These are phyloP conservation scores for baker's yeast (Saccharomyces cerevisiae) DNA, from an alignment of 805 yeast species.

Conservation along the genomic window DNA sequence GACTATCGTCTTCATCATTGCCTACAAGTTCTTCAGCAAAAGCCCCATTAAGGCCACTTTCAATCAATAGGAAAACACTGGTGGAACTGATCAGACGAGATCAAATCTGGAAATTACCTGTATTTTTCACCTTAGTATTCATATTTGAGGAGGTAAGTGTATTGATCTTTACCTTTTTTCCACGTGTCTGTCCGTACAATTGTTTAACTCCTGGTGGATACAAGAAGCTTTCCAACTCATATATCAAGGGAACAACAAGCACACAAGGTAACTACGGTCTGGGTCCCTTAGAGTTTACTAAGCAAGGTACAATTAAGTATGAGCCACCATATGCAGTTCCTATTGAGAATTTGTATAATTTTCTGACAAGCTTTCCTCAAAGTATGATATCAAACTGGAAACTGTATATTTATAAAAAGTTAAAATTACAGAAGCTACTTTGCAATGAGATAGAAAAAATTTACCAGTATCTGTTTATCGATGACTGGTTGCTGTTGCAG, in stretches of 20 bases:
- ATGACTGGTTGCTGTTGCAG: constrained; percentile 24
- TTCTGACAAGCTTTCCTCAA: constrained; percentile 31
- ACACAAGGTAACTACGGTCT: neutral
- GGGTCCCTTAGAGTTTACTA: neutral
- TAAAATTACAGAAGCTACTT: constrained; percentile 33
- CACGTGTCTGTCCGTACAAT: constrained; percentile 51
- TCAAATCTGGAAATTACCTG: constrained; percentile 43
- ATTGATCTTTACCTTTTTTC: constrained; percentile 42
- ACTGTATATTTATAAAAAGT: constrained; percentile 34
- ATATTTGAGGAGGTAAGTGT: constrained; percentile 51
- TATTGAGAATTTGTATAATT: constrained; percentile 30
- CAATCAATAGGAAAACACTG: constrained; percentile 38
- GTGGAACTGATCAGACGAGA: constrained; percentile 37
- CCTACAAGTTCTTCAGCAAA: constrained; percentile 22
- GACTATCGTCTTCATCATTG: neutral
- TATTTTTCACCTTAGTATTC: constrained; percentile 40
- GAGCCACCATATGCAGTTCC: constrained; percentile 44
- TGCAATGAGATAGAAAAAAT: constrained; percentile 39
- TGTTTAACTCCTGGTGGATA: constrained; percentile 42
- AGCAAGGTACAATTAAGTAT: constrained; percentile 3
- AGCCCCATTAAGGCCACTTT: constrained; percentile 13
- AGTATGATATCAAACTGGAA: constrained; percentile 32
- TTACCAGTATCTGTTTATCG: constrained; percentile 41
- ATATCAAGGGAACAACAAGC: constrained; percentile 11
- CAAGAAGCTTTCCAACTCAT: constrained; percentile 29